Conservation (phyloP, 1,284 basidiomycete species). For the Cryptococcus wingfieldii region DNA sequence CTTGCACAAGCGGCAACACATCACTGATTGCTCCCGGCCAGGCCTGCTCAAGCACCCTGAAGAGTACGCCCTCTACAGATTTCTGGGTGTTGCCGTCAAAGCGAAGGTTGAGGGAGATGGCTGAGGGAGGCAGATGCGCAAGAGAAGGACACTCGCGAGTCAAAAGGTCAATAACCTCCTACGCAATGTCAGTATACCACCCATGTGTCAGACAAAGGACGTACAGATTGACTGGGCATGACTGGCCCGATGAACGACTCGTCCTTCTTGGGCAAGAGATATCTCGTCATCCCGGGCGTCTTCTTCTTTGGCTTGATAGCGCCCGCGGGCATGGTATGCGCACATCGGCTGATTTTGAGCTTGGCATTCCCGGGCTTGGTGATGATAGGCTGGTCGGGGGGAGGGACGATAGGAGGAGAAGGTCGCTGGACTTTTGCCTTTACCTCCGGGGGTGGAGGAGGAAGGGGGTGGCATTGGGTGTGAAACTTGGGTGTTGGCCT, state of each 20-base stretch:
- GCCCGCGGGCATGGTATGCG: not conserved
- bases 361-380: not conserved
- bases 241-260: slow-evolving; percentile 20
- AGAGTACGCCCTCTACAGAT: slow-evolving; percentile 15
- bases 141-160: slow-evolving; percentile 26
- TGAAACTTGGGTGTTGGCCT: too few species aligned
- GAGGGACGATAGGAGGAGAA: not conserved
- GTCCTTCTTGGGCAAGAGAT: slow-evolving; percentile 8
- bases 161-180: slow-evolving; percentile 20
- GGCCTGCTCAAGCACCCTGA: slow-evolving; percentile 17
- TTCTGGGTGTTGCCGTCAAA: slow-evolving; percentile 57
- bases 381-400: not conserved
- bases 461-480: not conserved
- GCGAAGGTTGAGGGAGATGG: slow-evolving; percentile 87
- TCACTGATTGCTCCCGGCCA: slow-evolving; percentile 21
- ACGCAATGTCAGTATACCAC: not conserved
- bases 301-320: not conserved
- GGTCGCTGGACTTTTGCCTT: too few species aligned
- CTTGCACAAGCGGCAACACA: slow-evolving; percentile 17
- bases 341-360: not conserved
- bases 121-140: slow-evolving; percentile 63
- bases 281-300: not conserved
- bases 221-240: not conserved
- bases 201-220: not conserved
- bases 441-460: not conserved